Conservation (phyloP, 352 stramenopile species). For the Blastocystis hominis region DNA sequence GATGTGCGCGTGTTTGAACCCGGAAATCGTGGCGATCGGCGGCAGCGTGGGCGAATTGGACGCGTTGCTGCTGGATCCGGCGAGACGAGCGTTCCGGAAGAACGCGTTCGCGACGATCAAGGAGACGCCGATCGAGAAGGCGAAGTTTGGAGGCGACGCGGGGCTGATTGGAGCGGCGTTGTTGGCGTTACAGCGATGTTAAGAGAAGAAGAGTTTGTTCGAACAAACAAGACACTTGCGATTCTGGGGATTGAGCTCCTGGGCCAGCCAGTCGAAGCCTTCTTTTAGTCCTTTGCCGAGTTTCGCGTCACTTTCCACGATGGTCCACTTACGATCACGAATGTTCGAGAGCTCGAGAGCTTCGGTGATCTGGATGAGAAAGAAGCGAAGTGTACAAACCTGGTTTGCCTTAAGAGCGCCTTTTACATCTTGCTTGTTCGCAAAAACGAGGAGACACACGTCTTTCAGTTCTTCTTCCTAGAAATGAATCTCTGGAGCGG, state of each 20-base stretch:
- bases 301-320: constrained; percentile 94
- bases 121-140: constrained; percentile 55
- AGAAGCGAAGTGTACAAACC: neutral
- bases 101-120: constrained; percentile 42
- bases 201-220: neutral
- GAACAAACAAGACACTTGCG: neutral
- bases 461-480: constrained; percentile 96
- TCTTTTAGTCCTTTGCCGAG: constrained; percentile 95
- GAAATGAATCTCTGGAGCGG: neutral
- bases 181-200: constrained; percentile 36
- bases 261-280: constrained; percentile 88
- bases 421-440: constrained; percentile 98
- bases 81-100: neutral
- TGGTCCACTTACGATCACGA: constrained; percentile 96
- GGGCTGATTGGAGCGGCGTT: constrained; percentile 44
- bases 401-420: constrained; percentile 70
- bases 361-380: constrained; percentile 68
- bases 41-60: constrained; percentile 38
- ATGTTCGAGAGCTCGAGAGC: constrained; percentile 91
- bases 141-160: neutral
- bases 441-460: constrained; percentile 95
- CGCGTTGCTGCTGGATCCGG: constrained; percentile 26
- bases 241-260: constrained; percentile 35
- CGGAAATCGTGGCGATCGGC: constrained; percentile 42
- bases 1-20: constrained; percentile 56